These are phyloP conservation scores for Arxiozyma slooffiae DNA, from an alignment of 1,139 yeast species.

Conservation along the genomic window DNA sequence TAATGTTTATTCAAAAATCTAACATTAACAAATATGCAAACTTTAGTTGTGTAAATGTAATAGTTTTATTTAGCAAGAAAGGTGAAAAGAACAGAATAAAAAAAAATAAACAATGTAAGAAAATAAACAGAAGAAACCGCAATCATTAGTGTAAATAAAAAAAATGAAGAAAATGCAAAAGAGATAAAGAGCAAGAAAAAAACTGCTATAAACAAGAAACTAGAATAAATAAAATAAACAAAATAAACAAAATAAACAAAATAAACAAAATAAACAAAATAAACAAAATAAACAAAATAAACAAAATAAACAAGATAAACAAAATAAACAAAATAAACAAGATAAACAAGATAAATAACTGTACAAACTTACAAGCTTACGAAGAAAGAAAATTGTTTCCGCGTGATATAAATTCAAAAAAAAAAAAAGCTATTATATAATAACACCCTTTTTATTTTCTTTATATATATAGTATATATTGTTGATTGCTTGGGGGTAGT, in stretches of 20 bases:
- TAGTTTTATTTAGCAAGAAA: no score
- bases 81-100: background rate
- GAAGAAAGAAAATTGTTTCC: background rate
- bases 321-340: background rate
- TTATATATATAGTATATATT: no score
- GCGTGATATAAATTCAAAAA: no score
- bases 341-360: background rate
- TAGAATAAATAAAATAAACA: no score
- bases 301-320: background rate
- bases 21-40: no score
- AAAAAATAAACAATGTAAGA: no score
- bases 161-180: no score
- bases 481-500: no score
- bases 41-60: background rate
- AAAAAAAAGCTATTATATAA: background rate
- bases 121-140: no score
- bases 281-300: background rate
- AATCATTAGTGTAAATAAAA: no score
- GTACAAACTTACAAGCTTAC: background rate
- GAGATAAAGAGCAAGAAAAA: no score
- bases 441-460: background rate
- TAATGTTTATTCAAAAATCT: background rate
- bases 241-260: background rate
- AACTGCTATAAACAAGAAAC: background rate
- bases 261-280: background rate